Evolutionary conservation across 192 early-diverging fungal genomes (phyloP), one percentile per base, ranked within the genome.

Genomic region (Backusella psychrophila): DNA sequence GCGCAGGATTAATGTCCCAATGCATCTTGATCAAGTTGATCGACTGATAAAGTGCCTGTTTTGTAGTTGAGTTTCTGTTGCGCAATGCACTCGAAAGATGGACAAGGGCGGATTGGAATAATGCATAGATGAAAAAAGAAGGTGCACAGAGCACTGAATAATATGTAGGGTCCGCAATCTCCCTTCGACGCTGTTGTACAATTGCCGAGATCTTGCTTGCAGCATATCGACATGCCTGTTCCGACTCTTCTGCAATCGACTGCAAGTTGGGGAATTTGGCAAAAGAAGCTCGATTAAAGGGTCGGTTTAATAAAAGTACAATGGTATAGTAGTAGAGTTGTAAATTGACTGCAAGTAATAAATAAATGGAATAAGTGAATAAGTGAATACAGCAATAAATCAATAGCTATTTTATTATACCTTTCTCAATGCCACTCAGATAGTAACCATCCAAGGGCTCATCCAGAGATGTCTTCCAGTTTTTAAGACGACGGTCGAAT

Each of bases 261-360:
- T 74, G 31, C 46, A 77, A 29, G 12, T 56, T 34, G 19, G 39
- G 29, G 34, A 42, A 39, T 35, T 31, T 21, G 19, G 19, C 42
- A 31, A 29, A 23, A 6, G 77, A 69, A 21, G 23, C 31, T 12
- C 31, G 31, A 75, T 82, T 80, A 65, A 85, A 89, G 0, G 85
- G 87, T 38, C 86, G 78, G 76, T 89, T 85, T 33, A 89, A 63
- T 21, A 89, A 65, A 44, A 85, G 79, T 38, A 87, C 75, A 6
- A 75, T 66, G 0, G 82, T 72, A 34, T 84, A 85, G 81, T 83
- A 87, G 33, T 82, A 77, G 12, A 84, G 71, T 26, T 87, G 83
- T 6, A 76, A 35, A 31, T 69, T 52, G 4, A 41, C 74, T 67
- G 15, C 33, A 33, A 33, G 33, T 33, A 33, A 33, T 33, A 33